Evolutionary conservation across 805 yeast genomes (phyloP).

Genomic region (Yamadazyma sp.): DNA sequence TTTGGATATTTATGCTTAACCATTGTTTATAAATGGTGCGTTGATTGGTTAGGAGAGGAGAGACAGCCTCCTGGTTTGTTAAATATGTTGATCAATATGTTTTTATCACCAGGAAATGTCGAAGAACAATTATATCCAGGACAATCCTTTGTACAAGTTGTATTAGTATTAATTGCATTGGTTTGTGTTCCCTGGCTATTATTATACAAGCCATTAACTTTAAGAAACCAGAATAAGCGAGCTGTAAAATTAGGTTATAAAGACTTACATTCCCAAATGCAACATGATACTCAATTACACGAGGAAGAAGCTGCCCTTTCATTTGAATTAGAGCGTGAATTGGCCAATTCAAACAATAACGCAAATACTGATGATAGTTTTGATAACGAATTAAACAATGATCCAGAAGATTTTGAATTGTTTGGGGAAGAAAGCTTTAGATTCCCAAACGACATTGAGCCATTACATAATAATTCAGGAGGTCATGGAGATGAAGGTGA

Average conservation of each 20-base stretch:
- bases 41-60: conserved; percentile 62
- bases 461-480: conserved; percentile 27
- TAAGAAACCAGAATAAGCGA: conserved; percentile 35
- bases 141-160: conserved; percentile 58
- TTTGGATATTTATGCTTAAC: conserved; percentile 69
- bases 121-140: conserved; percentile 66
- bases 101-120: conserved; percentile 66
- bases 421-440: conserved; percentile 22
- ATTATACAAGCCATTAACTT: conserved; percentile 57
- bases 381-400: conserved; percentile 8
- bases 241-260: conserved; percentile 35
- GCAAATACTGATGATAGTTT: conserved; percentile 13
- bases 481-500: conserved; percentile 39
- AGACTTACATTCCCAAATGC: conserved; percentile 30
- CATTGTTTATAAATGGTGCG: conserved; percentile 71
- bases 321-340: conserved; percentile 11
- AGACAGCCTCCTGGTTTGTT: conserved; percentile 70
- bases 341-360: conserved; percentile 14
- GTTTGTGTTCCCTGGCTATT: conserved; percentile 76
- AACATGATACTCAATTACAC: conserved; percentile 30
- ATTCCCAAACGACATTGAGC: conserved; percentile 42
- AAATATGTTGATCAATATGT: conserved; percentile 75
- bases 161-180: conserved; percentile 56
- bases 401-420: conserved; percentile 14
- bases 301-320: conserved; percentile 39